These are phyloP conservation scores for Zasmidium citrigriseum DNA, from an alignment of 2,329 filamentous ascomycete genomes.

Conservation along the genomic window DNA sequence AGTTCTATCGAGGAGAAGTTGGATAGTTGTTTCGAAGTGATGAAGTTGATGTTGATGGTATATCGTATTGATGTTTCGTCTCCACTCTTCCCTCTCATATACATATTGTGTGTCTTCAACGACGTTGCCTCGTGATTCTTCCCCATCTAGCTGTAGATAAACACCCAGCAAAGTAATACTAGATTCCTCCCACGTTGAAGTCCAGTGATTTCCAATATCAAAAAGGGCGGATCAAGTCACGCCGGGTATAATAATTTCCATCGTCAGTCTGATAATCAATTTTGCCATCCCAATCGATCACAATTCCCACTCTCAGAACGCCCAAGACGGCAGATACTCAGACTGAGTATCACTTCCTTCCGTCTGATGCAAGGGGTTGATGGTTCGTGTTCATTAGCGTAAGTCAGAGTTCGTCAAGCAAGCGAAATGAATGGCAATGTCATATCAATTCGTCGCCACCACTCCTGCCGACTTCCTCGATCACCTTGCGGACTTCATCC, in stretches of 20 bases:
- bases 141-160: background rate
- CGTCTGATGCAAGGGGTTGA: background rate
- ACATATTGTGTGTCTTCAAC: no score
- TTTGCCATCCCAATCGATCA: background rate
- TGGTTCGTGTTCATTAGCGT: background rate
- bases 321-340: background rate
- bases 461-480: constrained; percentile 74
- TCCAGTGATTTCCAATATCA: no score
- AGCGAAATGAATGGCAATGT: background rate
- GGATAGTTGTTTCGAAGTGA: no score
- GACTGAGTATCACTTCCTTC: background rate
- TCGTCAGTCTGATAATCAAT: background rate
- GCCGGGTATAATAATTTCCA: background rate
- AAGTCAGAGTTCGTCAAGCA: background rate
- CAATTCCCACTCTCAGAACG: background rate
- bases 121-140: no score
- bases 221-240: background rate
- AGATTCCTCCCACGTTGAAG: background rate
- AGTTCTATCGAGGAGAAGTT: no score
- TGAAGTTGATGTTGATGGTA: no score
- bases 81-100: no score
- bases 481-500: constrained; percentile 68
- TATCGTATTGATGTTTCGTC: no score
- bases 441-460: constrained; percentile 71
- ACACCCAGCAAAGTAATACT: background rate